phyloP scores from a whole-genome alignment of 1,284 basidiomycete genomes.

The Schizophyllum commune region DNA sequence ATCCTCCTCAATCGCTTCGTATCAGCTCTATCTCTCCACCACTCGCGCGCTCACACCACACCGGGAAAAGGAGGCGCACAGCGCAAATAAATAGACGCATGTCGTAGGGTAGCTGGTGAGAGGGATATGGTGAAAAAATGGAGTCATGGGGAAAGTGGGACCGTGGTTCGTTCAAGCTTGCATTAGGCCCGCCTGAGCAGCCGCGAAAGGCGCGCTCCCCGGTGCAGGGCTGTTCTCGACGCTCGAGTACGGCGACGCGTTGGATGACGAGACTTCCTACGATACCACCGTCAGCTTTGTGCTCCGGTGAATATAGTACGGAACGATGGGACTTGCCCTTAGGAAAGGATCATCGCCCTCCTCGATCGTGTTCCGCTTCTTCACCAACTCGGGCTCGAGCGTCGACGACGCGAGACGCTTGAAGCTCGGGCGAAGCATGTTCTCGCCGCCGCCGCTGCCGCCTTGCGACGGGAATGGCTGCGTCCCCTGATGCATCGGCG shows the following conservation, averaged over 20 bases:
- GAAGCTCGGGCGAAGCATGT: constrained; percentile 47
- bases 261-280: not conserved
- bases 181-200: not conserved
- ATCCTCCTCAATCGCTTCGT: not conserved
- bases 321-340: too few species aligned
- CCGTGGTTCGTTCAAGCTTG: not conserved
- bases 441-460: constrained; percentile 19
- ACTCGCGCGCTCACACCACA: not conserved
- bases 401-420: constrained; percentile 68
- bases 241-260: not conserved
- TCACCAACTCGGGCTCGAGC: constrained; percentile 47
- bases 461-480: constrained; percentile 1
- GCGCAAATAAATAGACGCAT: not conserved
- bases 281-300: not conserved
- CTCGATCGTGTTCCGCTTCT: constrained; percentile 25
- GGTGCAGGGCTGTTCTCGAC: not conserved
- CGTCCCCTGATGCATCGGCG: not conserved
- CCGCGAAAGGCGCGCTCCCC: not conserved
- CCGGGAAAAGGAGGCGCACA: not conserved
- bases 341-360: not conserved
- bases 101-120: not conserved
- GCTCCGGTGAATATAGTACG: too few species aligned
- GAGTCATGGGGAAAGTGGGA: not conserved
- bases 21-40: not conserved
- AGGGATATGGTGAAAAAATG: too few species aligned